Conservation (phyloP, 2,329 filamentous ascomycete species). For the Fusarium sp. region DNA sequence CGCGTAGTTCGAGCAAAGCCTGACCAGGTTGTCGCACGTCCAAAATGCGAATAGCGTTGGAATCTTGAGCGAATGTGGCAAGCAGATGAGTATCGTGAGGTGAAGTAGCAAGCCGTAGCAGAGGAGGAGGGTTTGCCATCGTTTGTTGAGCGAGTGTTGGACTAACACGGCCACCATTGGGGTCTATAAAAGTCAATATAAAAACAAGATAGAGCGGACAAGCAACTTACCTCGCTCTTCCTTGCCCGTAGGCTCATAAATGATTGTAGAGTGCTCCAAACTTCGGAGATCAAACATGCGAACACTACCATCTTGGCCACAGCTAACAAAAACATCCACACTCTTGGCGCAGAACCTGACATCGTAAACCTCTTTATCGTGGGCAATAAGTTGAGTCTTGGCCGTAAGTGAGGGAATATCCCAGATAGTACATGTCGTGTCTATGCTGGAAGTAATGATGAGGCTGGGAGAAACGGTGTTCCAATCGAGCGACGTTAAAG, state of each 20-base stretch:
- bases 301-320: constrained; percentile 96
- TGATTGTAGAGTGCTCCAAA: constrained; percentile 97
- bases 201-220: neutral
- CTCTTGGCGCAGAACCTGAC: constrained; percentile 98
- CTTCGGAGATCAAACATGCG: constrained; percentile 98
- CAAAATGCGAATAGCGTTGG: constrained; percentile 90
- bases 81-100: constrained; percentile 95
- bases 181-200: constrained; percentile 53
- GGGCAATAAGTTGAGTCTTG: constrained; percentile 97
- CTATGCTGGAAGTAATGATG: constrained; percentile 98
- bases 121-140: constrained; percentile 79
- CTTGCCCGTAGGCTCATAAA: constrained; percentile 96
- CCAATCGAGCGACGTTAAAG: constrained; percentile 96
- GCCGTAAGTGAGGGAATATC: constrained; percentile 97
- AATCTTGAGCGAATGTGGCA: constrained; percentile 97
- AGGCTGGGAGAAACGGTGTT: constrained; percentile 96
- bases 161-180: constrained; percentile 73
- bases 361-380: constrained; percentile 99
- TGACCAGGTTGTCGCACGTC: constrained; percentile 97
- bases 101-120: constrained; percentile 86
- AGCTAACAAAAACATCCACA: constrained; percentile 98
- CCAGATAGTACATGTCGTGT: constrained; percentile 99
- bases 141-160: constrained; percentile 82
- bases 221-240: constrained; percentile 72
- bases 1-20: constrained; percentile 91